A percentile compares a stretch with the other conserved stretches of the same genome.
phyloP scores from a whole-genome alignment of 768 basidiomycete genomes.

The Gloeopeniophorella convolvens region DNA sequence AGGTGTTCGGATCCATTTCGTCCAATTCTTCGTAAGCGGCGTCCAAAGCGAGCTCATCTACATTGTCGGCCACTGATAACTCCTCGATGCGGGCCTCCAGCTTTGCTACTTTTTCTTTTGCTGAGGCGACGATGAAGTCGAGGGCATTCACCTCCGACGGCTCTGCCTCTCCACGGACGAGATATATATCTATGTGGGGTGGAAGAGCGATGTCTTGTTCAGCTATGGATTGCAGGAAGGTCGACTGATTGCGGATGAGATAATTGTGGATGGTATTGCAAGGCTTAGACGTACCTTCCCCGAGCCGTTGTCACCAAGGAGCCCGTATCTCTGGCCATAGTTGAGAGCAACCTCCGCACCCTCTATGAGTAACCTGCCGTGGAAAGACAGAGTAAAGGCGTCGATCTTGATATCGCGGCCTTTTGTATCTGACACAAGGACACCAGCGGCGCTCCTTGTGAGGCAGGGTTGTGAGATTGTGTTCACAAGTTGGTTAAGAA shows the following conservation, averaged over 20 bases:
- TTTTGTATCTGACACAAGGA: conserved; percentile 87
- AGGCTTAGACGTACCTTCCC: conserved; percentile 72
- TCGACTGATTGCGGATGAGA: conserved; percentile 52
- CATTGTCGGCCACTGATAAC: conserved; percentile 79
- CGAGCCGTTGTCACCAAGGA: conserved; percentile 96
- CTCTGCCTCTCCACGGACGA: conserved; percentile 93
- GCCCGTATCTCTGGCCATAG: conserved; percentile 90
- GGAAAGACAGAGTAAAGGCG: conserved; percentile 92
- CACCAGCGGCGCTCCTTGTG: conserved; percentile 83
- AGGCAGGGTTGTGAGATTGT: conserved; percentile 11
- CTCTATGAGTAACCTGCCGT: conserved; percentile 79
- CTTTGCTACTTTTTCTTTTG: conserved; percentile 86
- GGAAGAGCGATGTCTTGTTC: conserved; percentile 95
- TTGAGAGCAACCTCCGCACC: conserved; percentile 71
- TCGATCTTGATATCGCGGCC: conserved; percentile 97
- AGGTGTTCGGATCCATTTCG: conserved; percentile 91
- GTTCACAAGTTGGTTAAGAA: neutral
- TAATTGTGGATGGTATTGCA: conserved; percentile 4
- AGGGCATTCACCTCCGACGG: conserved; percentile 94
- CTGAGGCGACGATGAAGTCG: conserved; percentile 92
- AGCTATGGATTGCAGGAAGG: conserved; percentile 91
- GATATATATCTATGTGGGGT: conserved; percentile 93
- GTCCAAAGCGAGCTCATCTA: conserved; percentile 86
- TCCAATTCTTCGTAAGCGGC: conserved; percentile 92
- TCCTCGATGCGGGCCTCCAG: conserved; percentile 94